These are phyloP conservation scores for Paxillus involutus DNA, from an alignment of 768 basidiomycete species.

Conservation along the genomic window DNA sequence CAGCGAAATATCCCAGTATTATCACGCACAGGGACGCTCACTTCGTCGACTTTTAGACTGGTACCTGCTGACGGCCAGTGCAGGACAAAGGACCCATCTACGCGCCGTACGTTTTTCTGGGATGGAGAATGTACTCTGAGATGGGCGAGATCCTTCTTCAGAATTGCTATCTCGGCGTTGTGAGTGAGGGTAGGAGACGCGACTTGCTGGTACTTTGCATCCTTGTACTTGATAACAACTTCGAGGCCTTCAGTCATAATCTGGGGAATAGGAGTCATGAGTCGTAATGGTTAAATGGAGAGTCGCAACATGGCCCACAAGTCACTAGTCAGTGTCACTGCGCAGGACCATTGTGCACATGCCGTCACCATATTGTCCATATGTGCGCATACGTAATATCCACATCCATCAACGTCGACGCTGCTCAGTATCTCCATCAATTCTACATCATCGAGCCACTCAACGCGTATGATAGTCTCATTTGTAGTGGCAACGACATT, in stretches of 20 bases:
- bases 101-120: slow-evolving; percentile 25
- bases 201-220: slow-evolving; percentile 15
- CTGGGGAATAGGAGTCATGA: no score
- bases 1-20: neutral
- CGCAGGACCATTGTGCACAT: no score
- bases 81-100: slow-evolving; percentile 22
- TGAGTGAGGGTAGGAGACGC: slow-evolving; percentile 10
- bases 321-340: no score
- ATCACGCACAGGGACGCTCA: slow-evolving; percentile 7
- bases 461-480: neutral
- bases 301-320: no score
- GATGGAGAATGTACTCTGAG: slow-evolving; percentile 31
- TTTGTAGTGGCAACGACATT: neutral
- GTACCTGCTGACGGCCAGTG: slow-evolving; percentile 20
- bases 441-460: no score
- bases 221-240: slow-evolving; percentile 24
- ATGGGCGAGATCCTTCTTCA: slow-evolving; percentile 27
- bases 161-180: slow-evolving; percentile 13
- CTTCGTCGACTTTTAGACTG: slow-evolving; percentile 1
- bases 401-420: no score
- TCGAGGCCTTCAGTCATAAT: slow-evolving; percentile 24
- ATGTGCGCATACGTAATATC: no score
- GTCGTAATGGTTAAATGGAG: no score
- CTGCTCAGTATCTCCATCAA: no score
- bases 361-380: no score